These are phyloP conservation scores for Streptanthus diversifolius DNA, from an alignment of 345 rosid species.

Conservation along the genomic window DNA sequence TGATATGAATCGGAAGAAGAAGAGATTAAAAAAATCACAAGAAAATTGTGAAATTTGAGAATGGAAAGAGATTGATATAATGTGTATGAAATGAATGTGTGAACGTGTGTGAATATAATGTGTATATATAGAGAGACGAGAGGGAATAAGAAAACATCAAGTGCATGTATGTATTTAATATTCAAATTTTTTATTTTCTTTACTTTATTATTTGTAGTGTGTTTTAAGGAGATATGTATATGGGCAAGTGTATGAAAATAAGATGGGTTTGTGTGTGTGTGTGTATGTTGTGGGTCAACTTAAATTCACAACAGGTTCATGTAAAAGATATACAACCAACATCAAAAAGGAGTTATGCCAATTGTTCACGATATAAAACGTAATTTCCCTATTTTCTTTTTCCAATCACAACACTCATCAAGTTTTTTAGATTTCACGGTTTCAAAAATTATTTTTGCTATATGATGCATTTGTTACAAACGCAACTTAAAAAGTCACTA, in stretches of 20 bases:
- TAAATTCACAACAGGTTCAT: slow-evolving; percentile 19
- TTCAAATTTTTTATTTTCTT: neutral
- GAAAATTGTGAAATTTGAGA: slow-evolving; percentile 15
- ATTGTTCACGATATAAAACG: neutral
- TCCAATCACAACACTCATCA: neutral
- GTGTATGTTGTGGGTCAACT: slow-evolving; percentile 29
- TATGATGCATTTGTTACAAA: neutral
- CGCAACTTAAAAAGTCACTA: neutral
- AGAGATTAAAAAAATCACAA: neutral
- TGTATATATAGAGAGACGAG: slow-evolving; percentile 23
- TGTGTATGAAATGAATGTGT: slow-evolving; percentile 1
- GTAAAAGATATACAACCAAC: neutral
- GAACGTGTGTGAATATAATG: slow-evolving; percentile 17
- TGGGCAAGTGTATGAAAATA: slow-evolving; percentile 29
- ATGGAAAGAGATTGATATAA: slow-evolving; percentile 10
- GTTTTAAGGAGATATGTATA: slow-evolving; percentile 14
- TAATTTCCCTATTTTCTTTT: neutral
- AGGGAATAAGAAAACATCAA: slow-evolving; percentile 28
- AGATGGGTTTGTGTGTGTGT: slow-evolving; percentile 15
- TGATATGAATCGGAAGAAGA: neutral
- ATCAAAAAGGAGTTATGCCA: neutral
- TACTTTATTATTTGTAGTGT: slow-evolving; percentile 3
- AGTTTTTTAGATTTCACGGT: neutral
- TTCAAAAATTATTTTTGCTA: neutral
- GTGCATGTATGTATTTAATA: slow-evolving; percentile 26